Percentiles rank a stretch among this genome's conserved stretches.
Conservation (phyloP, 1,139 yeast species). For the Arxiozyma heterogenica region DNA sequence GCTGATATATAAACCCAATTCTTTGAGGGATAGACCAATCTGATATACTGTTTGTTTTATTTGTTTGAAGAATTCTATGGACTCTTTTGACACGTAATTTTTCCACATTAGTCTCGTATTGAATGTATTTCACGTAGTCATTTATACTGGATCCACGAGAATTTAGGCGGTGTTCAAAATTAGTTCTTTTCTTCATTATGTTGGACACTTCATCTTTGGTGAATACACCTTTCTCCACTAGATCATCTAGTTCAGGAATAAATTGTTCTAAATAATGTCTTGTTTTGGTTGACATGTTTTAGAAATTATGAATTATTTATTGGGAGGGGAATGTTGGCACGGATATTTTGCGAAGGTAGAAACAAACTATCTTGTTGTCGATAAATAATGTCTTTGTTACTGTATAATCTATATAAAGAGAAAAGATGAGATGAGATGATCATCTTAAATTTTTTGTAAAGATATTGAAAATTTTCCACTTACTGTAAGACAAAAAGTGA, state of each 20-base stretch:
- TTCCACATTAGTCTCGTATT: conserved; percentile 75
- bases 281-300: conserved; percentile 59
- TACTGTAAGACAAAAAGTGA: not conserved
- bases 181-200: conserved; percentile 90
- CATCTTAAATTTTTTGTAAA: not conserved
- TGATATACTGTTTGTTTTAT: conserved; percentile 48
- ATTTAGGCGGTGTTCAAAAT: conserved; percentile 82
- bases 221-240: conserved; percentile 72
- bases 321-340: not conserved
- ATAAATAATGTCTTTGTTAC: not conserved
- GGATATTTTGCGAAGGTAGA: not conserved
- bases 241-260: conserved; percentile 88
- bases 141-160: conserved; percentile 74
- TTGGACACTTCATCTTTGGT: conserved; percentile 68
- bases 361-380: no score
- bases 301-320: no score
- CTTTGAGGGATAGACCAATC: conserved; percentile 87
- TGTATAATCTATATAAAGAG: not conserved
- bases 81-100: conserved; percentile 66
- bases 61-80: conserved; percentile 47
- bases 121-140: conserved; percentile 73
- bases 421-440: not conserved
- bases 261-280: conserved; percentile 74
- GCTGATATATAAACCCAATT: conserved; percentile 70
- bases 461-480: not conserved